Evolutionary conservation across 2,329 filamentous ascomycete species (phyloP).

Genomic region (Penicillium sp.): DNA sequence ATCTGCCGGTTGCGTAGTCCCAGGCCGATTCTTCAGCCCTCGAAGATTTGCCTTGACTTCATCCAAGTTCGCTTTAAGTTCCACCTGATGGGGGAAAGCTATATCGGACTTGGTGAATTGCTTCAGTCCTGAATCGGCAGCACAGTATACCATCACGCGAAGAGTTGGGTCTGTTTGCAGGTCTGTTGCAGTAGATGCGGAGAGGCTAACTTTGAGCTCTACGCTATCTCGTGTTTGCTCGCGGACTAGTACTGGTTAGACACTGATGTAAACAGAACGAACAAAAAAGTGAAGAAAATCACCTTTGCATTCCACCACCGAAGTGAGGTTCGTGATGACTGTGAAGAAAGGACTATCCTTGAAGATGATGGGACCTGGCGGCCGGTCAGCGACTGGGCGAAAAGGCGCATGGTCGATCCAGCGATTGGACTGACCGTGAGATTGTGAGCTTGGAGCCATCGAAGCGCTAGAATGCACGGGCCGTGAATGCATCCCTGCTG

Average conservation of each 20-base stretch:
- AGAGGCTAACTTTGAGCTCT: constrained; percentile 62
- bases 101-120: constrained; percentile 69
- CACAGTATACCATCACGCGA: constrained; percentile 83
- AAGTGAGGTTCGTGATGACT: constrained; percentile 67
- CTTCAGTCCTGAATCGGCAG: constrained; percentile 63
- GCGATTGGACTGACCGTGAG: constrained; percentile 29
- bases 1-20: constrained; percentile 90
- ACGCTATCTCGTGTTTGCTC: constrained; percentile 64
- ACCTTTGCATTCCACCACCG: constrained; percentile 74
- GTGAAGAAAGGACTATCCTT: constrained; percentile 87
- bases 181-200: constrained; percentile 57
- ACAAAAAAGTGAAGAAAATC: too few relatives aligned
- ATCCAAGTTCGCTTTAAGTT: constrained; percentile 85
- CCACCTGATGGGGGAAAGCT: constrained; percentile 87
- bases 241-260: constrained; percentile 52
- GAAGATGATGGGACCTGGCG: constrained; percentile 57
- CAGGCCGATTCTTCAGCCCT: constrained; percentile 93
- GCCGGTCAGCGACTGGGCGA: constrained; percentile 23
- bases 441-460: constrained; percentile 35
- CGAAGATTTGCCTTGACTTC: constrained; percentile 93
- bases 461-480: constrained; percentile 32
- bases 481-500: constrained; percentile 32
- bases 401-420: neutral
- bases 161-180: constrained; percentile 65
- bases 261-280: neutral